Percentiles rank a stretch among this genome's conserved stretches.
phyloP scores from a whole-genome alignment of 164 flowering plant species.

The Aristolochia fimbriata region DNA sequence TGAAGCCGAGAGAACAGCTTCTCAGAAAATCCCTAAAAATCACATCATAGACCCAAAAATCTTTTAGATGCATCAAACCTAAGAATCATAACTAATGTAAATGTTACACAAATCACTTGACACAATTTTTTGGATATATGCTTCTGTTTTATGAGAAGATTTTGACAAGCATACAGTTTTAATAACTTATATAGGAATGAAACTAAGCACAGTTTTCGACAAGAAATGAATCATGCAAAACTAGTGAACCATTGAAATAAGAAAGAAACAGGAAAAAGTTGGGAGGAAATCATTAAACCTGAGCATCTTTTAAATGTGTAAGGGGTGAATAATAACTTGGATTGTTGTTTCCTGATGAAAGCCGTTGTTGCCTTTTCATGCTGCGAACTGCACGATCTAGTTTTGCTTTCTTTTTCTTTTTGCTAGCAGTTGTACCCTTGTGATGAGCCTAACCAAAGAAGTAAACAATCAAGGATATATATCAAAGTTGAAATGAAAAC shows the following conservation, averaged over 20 bases:
- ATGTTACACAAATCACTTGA: neutral
- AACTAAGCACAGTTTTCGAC: too few relatives aligned
- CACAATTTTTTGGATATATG: too few relatives aligned
- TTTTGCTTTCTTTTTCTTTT: slow-evolving; percentile 94
- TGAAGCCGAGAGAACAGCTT: slow-evolving; percentile 68
- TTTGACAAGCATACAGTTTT: too few relatives aligned
- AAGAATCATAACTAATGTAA: neutral
- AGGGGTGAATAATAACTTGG: slow-evolving; percentile 71
- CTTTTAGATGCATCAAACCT: neutral
- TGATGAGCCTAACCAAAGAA: slow-evolving; percentile 50
- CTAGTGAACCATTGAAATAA: too few relatives aligned
- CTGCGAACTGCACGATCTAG: slow-evolving; percentile 72
- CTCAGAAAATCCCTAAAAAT: slow-evolving; percentile 61
- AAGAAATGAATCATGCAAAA: too few relatives aligned
- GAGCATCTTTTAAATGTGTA: slow-evolving; percentile 77
- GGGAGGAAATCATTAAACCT: slow-evolving; percentile 46
- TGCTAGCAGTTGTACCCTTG: slow-evolving; percentile 77
- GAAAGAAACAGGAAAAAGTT: too few relatives aligned
- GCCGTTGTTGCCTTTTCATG: slow-evolving; percentile 78
- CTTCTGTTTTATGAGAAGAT: too few relatives aligned
- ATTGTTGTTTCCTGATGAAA: slow-evolving; percentile 40
- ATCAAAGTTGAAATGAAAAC: too few relatives aligned
- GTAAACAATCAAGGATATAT: too few relatives aligned
- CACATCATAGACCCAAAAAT: too few relatives aligned
- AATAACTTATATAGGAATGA: too few relatives aligned